Base-by-base conservation (phyloP, 129 eudicot species). In the Helichrysum umbraculigerum region DNA sequence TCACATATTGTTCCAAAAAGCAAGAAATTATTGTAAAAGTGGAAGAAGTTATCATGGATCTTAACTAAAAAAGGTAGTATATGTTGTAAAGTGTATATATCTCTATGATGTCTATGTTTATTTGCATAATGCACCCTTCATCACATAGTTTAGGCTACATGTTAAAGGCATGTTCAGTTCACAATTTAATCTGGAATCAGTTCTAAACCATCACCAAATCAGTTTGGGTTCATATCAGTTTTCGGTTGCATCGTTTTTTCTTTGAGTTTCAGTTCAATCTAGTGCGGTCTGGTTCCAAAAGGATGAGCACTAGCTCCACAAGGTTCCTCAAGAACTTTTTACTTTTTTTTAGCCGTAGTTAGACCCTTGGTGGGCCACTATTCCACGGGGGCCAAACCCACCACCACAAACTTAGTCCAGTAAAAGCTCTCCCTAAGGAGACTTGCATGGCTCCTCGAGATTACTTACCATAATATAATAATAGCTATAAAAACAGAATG, bases 11-110 rank as follows among this genome's bases (percentile, higher is more conserved):
- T 69, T 4, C 35, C 59, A 12, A 39, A 69, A 69, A 69, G 73
- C 35, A 41, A 69, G 58, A 41, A 41, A 41, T 41, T 42, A 69
- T 22, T 69, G 73, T 42, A 14, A 47, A 68, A 21, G 3, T 1
- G 7, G 30, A 41, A 68, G 33, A 8, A 19, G 0, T 37, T 11
- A 68, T 11, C 14, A 39, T 68, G 20, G 35, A 68, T 21, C 6
- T 69, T 69, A 69, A 20, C 4, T 20, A 19, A 19, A 8, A 15
- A 19, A 66, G 41, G 25, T 16, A 42, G 71, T 66, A 35, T 66
- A 14, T 35, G 71, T 66, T 66, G 71, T 66, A 34, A 66, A 17
- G 47, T 20, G 65, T 59, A 59, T 19, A 22, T 19, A n/a, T 29
- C 42, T 64, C 8, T 16, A 32, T 16, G 7, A 6, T 25, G 29